These are phyloP conservation scores for Trichoderma orchidacearum DNA, from an alignment of 495 filamentous ascomycete species.

Conservation along the genomic window DNA sequence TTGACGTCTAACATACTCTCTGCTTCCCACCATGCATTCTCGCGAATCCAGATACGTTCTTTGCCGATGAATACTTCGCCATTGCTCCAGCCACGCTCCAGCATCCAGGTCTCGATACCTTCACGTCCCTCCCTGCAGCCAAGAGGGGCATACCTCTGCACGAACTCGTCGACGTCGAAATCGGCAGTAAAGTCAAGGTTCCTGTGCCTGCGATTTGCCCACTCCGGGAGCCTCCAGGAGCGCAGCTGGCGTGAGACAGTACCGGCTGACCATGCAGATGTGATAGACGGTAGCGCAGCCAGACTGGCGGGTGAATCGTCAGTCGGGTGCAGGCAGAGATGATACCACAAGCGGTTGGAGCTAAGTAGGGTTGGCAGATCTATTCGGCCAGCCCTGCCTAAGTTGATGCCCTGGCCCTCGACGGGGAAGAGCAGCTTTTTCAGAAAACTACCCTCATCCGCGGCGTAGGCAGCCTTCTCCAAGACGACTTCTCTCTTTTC, in stretches of 20 bases:
- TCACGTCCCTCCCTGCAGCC: conserved; percentile 85
- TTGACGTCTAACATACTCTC: conserved; percentile 94
- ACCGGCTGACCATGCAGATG: conserved; percentile 76
- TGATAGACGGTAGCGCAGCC: conserved; percentile 42
- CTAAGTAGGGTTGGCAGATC: conserved; percentile 55
- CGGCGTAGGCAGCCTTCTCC: conserved; percentile 70
- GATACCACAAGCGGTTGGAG: conserved; percentile 89
- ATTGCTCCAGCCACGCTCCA: conserved; percentile 96
- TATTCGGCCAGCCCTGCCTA: conserved; percentile 61
- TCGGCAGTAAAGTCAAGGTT: conserved; percentile 94
- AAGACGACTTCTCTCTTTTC: conserved; percentile 72
- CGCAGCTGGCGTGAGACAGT: conserved; percentile 85
- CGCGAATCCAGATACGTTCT: conserved; percentile 90
- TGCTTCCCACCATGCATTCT: conserved; percentile 93
- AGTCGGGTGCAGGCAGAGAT: conserved; percentile 80
- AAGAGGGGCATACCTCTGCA: conserved; percentile 61
- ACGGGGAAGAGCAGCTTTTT: conserved; percentile 71
- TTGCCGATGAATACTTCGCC: conserved; percentile 85
- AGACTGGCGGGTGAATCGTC: conserved; percentile 68
- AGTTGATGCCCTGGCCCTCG: conserved; percentile 56
- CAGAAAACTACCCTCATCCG: conserved; percentile 75
- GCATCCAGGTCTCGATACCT: conserved; percentile 88
- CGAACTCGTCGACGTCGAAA: conserved; percentile 90
- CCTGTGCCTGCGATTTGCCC: conserved; percentile 86
- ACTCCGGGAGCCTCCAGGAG: conserved; percentile 85